Evolutionary conservation across 257 asterid genomes (phyloP), one percentile per base, ranked within the genome.

Genomic region (Voacanga thouarsii): DNA sequence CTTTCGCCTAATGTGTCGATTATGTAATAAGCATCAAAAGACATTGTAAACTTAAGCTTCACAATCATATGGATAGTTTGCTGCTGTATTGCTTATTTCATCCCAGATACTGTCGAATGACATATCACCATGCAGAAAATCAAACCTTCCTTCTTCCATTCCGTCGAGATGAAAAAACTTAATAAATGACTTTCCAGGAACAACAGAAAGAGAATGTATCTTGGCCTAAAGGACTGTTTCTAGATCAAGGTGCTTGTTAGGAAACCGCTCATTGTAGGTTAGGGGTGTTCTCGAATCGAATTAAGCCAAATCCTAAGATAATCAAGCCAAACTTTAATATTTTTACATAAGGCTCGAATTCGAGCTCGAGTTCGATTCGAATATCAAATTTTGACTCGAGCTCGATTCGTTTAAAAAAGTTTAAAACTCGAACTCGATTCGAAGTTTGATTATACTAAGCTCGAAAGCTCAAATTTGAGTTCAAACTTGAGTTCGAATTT

Each of bases 1-100:
- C 99, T 83, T 84, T 95, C 99, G 18, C 99, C 99, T 76, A 95
- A 84, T 6, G 98, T 95, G 81, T 95, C 98, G 47, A 95, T 91
- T 21, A 95, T 89, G 82, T 89, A 95, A 84, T 88, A 93, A 24
- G 97, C 98, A 72, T 93, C 94, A 0, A 78, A 98, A 93, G 72
- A 95, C 89, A 6, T 93, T 88, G 82, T 88, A 95, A 59, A 95
- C 92, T 49, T 87, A 89, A 79, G 92, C 72, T 64, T 87, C 86
- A 15, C 75, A 77, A 19, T 76, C 80, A 75, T 56, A 68, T 44
- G 70, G 59, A 75, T 77, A 79, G 82, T 84, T 86, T 7, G 83
- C 81, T 23, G 76, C 81, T 15, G 77, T 47, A 37, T 57, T 77
- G 72, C 87, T 86, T 39, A 95, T 89, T 88, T 95, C 98, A 23